Base-by-base conservation (phyloP, 495 filamentous ascomycete species). In the Friedmanniomyces simplex region DNA sequence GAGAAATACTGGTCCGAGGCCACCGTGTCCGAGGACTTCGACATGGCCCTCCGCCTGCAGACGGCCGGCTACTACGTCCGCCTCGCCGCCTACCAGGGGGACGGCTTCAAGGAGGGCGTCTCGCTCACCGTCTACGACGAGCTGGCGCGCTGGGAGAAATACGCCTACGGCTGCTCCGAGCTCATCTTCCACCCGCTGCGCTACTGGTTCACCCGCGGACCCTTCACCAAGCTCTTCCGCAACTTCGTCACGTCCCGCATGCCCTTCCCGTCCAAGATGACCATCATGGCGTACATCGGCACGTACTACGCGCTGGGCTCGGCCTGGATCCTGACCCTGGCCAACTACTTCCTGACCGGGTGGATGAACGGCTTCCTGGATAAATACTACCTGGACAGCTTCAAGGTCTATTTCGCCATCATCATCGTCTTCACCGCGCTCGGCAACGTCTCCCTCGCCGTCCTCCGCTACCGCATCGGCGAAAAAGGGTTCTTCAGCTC, bases 91-190 rank as follows among this genome's bases (percentile, higher is more conserved):
- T 91, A 85, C 76, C 78, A 82, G 22, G 81, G 81, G 48, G 80
- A 87, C 25, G 87, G 84, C 49, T 91, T 88, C 73, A 89, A 89
- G 68, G 87, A 91, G 66, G 87, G 87, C 59, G 87, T 91, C 25
- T 91, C 87, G 13, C 75, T 91, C 12, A 91, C 87, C 10, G 87
- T 91, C 28, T 91, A 91, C 69, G 87, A 91, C 68, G 87, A 91
- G 66, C 73, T 91, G 24, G 82, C 84, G 3, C 83, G 87, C 30
- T 90, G 86, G 86, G 86, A 90, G 63, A 90, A 90, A 69, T 90
- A 90, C 69, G 87, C 87, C 4, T 91, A 90, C 66, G 87, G 87
- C n/a, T 91, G 87, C 68, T 88, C 85, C 73, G 87, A 91, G 67
- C 71, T 91, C 46, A 76, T 91, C 59, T 91, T 91, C 76, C 74